Base-by-base conservation (phyloP, 805 yeast genomes). In the Yamadazyma laniorum region DNA sequence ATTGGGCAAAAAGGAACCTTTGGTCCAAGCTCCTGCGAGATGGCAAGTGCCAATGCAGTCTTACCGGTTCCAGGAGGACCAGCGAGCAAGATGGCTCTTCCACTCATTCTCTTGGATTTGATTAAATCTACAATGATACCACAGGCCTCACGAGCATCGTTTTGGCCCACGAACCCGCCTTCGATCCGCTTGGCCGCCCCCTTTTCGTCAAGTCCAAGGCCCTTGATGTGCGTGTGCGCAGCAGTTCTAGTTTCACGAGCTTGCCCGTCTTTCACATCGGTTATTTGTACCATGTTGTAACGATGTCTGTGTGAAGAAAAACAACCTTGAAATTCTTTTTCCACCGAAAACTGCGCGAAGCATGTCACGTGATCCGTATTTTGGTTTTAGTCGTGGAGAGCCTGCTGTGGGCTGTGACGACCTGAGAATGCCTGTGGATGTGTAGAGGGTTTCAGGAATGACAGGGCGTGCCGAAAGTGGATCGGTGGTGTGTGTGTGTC, bases 11-110 rank as follows among this genome's bases (percentile, higher is more conserved):
- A 93, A 32, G 99, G 99, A 38, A 93, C 98, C 57, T 91, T 89
- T 27, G 95, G 93, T 4, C 99, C 99, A 52, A 93, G 72, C 59
- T 88, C 96, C 60, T 93, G 98, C 3, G 97, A 87, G 40, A 93
- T 81, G 1, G 97, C 99, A 53, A 93, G 73, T 0, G 98, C 98
- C 53, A 93, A 74, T 1, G 99, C 99, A 3, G 99, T 93, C 61
- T 93, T 93, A 58, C 99, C 99, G 5, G 98, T 91, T 0, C 98
- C 96, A 7, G 99, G 98, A 5, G 95, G 95, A 36, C 99, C 99
- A 1, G 99, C 98, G 38, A 93, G 73, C 43, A 93, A 65, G 35
- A 93, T 80, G n/a, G 96, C 98, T 56, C 91, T 85, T 19, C 99
- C 99, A 35, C 95, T 84, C 82, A 93, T 85, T 62, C 82, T 87